These are phyloP conservation scores for Gracilaria domingensis DNA, from an alignment of 23 red algal genomes.

Conservation along the genomic window DNA sequence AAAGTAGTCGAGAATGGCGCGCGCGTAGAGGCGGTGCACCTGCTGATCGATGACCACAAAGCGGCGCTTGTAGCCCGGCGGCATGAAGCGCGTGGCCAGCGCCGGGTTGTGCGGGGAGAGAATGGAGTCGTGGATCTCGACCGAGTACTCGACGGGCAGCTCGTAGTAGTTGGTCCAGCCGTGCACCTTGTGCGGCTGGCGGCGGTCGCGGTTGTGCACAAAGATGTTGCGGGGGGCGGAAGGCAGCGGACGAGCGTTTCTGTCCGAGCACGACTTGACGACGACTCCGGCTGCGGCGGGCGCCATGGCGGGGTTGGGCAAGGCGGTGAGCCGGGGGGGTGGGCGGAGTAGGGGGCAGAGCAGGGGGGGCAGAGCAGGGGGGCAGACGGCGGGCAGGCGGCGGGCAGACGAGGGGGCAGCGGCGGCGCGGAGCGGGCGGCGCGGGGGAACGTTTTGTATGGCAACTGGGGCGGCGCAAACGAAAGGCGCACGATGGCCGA, in stretches of 20 bases:
- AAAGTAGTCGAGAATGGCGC: slow-evolving; percentile 76
- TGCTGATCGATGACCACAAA: slow-evolving; percentile 89
- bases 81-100: slow-evolving; percentile 86
- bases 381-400: too few relatives aligned
- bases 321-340: too few relatives aligned
- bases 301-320: too few relatives aligned
- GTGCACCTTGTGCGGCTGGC: background rate
- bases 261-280: slow-evolving; percentile 19
- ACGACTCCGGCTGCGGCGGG: slow-evolving; percentile 45
- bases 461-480: too few relatives aligned
- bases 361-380: too few relatives aligned
- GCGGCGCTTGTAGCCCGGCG: slow-evolving; percentile 72
- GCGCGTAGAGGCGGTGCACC: slow-evolving; percentile 76
- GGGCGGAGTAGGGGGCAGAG: too few relatives aligned
- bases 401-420: too few relatives aligned
- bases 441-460: too few relatives aligned
- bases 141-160: slow-evolving; percentile 88
- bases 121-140: slow-evolving; percentile 84
- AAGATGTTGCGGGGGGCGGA: slow-evolving; percentile 78
- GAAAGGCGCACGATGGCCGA: slow-evolving; percentile 8
- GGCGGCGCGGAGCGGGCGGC: too few relatives aligned
- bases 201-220: slow-evolving; percentile 30
- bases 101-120: slow-evolving; percentile 60
- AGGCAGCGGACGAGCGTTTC: slow-evolving; percentile 36
- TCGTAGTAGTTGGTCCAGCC: slow-evolving; percentile 93